Evolutionary conservation across 352 stramenopile genomes (phyloP).

Genomic region (Globisporangium perplexum): DNA sequence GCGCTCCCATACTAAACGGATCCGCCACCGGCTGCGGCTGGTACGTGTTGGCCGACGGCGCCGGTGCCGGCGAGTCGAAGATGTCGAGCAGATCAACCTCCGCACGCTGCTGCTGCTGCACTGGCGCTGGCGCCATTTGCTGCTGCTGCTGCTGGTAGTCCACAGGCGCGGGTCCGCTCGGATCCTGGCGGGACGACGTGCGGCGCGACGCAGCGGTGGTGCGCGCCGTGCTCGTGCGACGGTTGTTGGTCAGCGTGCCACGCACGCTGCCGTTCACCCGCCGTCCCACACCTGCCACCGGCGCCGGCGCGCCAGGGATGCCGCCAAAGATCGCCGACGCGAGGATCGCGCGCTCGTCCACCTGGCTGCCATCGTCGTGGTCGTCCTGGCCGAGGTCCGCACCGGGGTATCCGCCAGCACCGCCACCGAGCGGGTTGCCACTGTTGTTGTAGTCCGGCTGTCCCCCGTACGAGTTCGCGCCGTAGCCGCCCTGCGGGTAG

Average conservation of each 20-base stretch:
- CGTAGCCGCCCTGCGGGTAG: conserved; percentile 16
- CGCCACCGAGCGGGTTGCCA: conserved; percentile 8
- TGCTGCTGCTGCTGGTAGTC: conserved; percentile 22
- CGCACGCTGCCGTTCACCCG: conserved; percentile 29
- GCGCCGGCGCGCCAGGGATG: conserved; percentile 72
- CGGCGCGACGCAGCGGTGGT: conserved; percentile 16
- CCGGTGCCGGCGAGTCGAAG: conserved; percentile 56
- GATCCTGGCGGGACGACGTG: conserved; percentile 29
- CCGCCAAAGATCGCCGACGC: conserved; percentile 96
- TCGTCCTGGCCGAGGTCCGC: conserved; percentile 34
- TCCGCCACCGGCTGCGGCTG: conserved; percentile 30
- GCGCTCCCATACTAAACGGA: conserved; percentile 58
- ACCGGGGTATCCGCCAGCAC: conserved; percentile 28
- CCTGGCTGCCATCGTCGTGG: conserved; percentile 40
- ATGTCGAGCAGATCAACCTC: conserved; percentile 85
- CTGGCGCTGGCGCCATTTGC: conserved; percentile 17
- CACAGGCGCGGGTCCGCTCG: conserved; percentile 17
- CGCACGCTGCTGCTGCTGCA: conserved; percentile 26
- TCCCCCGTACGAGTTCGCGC: conserved; percentile 7
- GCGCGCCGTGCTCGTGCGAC: conserved; percentile 28
- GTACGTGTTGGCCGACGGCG: conserved; percentile 17
- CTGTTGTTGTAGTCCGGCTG: conserved; percentile 8
- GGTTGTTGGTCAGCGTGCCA: conserved; percentile 10
- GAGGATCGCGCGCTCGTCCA: conserved; percentile 83
- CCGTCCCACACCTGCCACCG: conserved; percentile 29